Evolutionary conservation across 306 rosid species (phyloP).

Genomic region (Acacia acuminata): DNA sequence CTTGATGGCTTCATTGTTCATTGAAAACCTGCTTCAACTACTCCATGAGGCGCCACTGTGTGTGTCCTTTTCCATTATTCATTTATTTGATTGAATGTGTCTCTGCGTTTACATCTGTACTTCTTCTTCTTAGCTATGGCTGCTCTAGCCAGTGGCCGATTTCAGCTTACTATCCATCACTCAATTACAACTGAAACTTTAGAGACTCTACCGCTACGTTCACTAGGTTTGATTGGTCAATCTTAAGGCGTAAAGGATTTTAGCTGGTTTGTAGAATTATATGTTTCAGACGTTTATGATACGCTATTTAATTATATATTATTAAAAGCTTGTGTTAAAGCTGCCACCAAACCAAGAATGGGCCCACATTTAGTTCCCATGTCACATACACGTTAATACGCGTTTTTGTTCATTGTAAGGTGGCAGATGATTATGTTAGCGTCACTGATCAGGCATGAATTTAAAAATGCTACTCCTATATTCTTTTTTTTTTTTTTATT

Average conservation of each 20-base stretch:
- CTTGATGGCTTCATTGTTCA: not conserved
- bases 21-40: not conserved
- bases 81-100: not conserved
- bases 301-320: not conserved
- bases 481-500: no score
- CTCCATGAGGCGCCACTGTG: not conserved
- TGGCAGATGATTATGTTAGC: not conserved
- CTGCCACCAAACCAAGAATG: not conserved
- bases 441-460: not conserved
- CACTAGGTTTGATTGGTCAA: not conserved
- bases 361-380: not conserved
- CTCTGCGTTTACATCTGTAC: not conserved
- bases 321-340: not conserved
- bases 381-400: not conserved
- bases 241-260: no score
- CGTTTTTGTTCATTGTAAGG: not conserved
- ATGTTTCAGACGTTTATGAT: not conserved
- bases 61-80: not conserved
- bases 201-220: not conserved
- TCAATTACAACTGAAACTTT: not conserved
- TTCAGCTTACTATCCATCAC: no score
- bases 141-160: no score
- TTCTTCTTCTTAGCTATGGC: not conserved
- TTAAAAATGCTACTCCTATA: no score
- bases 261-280: not conserved